Evolutionary conservation across 1,284 basidiomycete genomes (phyloP), one percentile per base, ranked within the genome.

Genomic region (Anthracocystis walkeri): DNA sequence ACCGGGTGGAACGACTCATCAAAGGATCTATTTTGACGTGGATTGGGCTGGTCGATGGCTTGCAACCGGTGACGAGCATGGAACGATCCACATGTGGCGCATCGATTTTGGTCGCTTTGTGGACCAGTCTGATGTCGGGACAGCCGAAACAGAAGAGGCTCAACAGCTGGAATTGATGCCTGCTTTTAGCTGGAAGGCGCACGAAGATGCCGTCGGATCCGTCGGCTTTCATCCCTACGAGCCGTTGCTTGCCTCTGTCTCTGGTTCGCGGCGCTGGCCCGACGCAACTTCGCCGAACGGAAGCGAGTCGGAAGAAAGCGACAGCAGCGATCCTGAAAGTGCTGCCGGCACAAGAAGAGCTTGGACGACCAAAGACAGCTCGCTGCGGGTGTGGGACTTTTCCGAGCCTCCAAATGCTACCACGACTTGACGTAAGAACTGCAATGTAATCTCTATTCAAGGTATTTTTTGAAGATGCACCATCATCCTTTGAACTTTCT

Each of bases 21-120:
- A 82, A 41, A 50, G 80, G 18, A 54, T 82, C 46, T 61, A 64
- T 40, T 82, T 82, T 56, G 69, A 80, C 53, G 42, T 82, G 1
- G 79, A 82, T 45, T 78, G 70, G 65, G 70, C 74, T 7, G 78
- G 80, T 4, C 41, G 77, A 10, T 65, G 73, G 72, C 67, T 82
- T 8, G 67, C 64, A 8, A 53, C 79, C 0, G 80, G 80, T 11
- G 72, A 77, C 44, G 50, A 66, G 14, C 2, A 62, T 0, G 80
- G 80, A 12, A 44, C 14, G 27, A 48, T 80, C 18, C 45, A 57
- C 11, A n/a, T 79, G 2, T 82, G 80, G 80, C 57, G 60, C 18
- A 65, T 75, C 33, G 68, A 75, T 49, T 42, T 21, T 1, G 62
- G 60, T n/a, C 61, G 67, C 0, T 69, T 70, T 35, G 29, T 42